phyloP scores from a whole-genome alignment of 1,284 basidiomycete species.

The Malassezia arunalokei region DNA sequence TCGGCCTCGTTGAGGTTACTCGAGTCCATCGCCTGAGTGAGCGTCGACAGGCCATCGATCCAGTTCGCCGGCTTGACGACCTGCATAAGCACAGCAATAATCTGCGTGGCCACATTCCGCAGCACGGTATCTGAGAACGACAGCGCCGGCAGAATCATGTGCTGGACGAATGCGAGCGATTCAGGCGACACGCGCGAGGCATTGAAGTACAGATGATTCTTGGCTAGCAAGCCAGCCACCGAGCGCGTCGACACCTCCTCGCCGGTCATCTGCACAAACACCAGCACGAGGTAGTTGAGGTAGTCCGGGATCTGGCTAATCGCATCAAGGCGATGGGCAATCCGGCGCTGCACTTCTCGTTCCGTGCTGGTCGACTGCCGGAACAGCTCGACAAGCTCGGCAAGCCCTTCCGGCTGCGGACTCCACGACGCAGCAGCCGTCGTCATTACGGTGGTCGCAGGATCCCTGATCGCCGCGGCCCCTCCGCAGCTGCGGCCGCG shows the following conservation, averaged over 20 bases:
- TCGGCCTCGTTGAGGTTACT: conserved; percentile 34
- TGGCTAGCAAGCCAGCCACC: conserved; percentile 89
- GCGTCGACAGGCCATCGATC: conserved; percentile 36
- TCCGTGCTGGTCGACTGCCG: conserved; percentile 36
- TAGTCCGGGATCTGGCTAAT: conserved; percentile 51
- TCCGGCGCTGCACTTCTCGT: conserved; percentile 31
- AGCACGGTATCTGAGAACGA: conserved; percentile 36
- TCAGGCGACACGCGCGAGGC: conserved; percentile 31
- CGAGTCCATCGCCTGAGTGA: conserved; percentile 35
- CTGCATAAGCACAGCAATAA: conserved; percentile 43
- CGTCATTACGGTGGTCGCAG: not conserved
- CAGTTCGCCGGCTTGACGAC: conserved; percentile 36
- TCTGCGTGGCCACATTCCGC: conserved; percentile 41
- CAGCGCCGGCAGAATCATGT: conserved; percentile 39
- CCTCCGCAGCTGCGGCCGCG: too few relatives aligned
- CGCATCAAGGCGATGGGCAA: conserved; percentile 36
- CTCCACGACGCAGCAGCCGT: conserved; percentile 27
- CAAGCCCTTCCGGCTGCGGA: conserved; percentile 32
- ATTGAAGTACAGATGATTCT: conserved; percentile 61
- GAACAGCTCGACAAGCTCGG: conserved; percentile 37
- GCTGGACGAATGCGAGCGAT: conserved; percentile 39
- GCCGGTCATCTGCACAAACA: conserved; percentile 63
- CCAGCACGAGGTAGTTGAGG: conserved; percentile 88
- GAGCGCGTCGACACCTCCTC: conserved; percentile 84
- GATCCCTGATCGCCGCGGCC: too few relatives aligned